A percentile compares a stretch with the other conserved stretches of the same genome.
These are phyloP conservation scores for Atkinsonella texensis DNA, from an alignment of 2,329 filamentous ascomycete species.

Conservation along the genomic window DNA sequence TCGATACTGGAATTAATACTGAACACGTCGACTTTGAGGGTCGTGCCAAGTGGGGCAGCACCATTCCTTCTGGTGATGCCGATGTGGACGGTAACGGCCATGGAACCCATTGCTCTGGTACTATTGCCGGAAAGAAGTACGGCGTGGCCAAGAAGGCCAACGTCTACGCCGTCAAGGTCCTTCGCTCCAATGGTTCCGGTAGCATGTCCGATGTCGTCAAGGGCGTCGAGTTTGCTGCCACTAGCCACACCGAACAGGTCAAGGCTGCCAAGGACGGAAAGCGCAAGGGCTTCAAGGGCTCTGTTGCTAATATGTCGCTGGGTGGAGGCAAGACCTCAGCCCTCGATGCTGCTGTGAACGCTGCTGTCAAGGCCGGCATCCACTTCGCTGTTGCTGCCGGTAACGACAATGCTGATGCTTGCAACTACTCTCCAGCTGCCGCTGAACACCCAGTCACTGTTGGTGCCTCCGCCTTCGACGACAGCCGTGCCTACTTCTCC, in stretches of 20 bases:
- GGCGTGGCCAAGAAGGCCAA: constrained; percentile 99
- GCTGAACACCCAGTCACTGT: constrained; percentile 89
- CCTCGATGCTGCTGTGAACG: constrained; percentile 86
- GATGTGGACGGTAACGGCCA: constrained; percentile 95
- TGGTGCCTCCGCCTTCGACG: constrained; percentile 82
- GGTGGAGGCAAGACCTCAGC: constrained; percentile 93
- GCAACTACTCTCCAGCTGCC: constrained; percentile 96
- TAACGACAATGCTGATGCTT: constrained; percentile 97
- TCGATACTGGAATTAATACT: constrained; percentile 91
- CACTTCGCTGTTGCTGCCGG: constrained; percentile 98
- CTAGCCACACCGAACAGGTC: constrained; percentile 63
- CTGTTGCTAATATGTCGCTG: constrained; percentile 97
- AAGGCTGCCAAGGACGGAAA: constrained; percentile 74
- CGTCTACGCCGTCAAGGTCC: constrained; percentile 95
- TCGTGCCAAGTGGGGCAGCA: constrained; percentile 93
- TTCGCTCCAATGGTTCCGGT: constrained; percentile 91
- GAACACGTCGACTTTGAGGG: constrained; percentile 96
- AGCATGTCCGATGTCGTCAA: constrained; percentile 99
- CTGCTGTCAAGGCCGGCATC: constrained; percentile 79
- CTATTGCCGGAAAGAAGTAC: constrained; percentile 95
- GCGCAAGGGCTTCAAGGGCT: constrained; percentile 97
- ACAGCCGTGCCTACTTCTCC: constrained; percentile 99
- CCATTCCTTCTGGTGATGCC: constrained; percentile 71
- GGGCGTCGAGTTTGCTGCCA: constrained; percentile 90
- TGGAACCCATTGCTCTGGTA: constrained; percentile 98